phyloP scores from a whole-genome alignment of 1,284 basidiomycete species.

The Anthracocystis panici-leucophaei region DNA sequence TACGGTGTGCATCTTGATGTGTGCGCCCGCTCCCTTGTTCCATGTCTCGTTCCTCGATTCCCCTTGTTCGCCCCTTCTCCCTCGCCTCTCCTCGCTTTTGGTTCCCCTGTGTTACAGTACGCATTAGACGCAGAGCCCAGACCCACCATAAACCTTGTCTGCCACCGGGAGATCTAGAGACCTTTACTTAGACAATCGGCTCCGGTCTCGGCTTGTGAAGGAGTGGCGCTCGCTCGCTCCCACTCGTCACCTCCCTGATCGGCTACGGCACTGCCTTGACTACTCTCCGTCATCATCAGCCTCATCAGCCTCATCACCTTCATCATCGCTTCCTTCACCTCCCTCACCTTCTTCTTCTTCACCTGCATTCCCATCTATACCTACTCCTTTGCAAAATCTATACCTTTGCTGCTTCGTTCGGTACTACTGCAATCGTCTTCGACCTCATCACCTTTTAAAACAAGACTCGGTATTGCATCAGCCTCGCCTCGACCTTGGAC shows the following conservation, averaged over 20 bases:
- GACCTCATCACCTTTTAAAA: neutral
- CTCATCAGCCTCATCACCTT: neutral
- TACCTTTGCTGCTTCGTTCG: neutral
- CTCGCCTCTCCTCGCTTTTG: neutral
- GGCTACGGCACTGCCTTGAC: neutral
- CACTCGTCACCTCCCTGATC: neutral
- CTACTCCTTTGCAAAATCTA: neutral
- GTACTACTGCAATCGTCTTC: neutral
- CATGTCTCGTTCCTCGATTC: neutral
- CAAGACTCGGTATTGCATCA: too few relatives aligned
- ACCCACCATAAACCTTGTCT: neutral
- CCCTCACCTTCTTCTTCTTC: too few relatives aligned
- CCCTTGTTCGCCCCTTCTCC: neutral
- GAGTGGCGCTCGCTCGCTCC: conserved; percentile 8
- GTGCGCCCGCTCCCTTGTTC: neutral
- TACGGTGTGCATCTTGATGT: conserved; percentile 1
- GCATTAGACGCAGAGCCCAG: conserved; percentile 4
- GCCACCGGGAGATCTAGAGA: neutral
- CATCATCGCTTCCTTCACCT: neutral
- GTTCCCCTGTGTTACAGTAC: neutral
- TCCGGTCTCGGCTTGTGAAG: neutral
- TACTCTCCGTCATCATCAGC: neutral
- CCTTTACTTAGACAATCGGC: neutral
- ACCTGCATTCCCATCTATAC: neutral
- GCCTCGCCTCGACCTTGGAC: too few relatives aligned